Evolutionary conservation across 2,329 filamentous ascomycete species (phyloP), one percentile per base, ranked within the genome.

Genomic region (Talaromyces sp.): DNA sequence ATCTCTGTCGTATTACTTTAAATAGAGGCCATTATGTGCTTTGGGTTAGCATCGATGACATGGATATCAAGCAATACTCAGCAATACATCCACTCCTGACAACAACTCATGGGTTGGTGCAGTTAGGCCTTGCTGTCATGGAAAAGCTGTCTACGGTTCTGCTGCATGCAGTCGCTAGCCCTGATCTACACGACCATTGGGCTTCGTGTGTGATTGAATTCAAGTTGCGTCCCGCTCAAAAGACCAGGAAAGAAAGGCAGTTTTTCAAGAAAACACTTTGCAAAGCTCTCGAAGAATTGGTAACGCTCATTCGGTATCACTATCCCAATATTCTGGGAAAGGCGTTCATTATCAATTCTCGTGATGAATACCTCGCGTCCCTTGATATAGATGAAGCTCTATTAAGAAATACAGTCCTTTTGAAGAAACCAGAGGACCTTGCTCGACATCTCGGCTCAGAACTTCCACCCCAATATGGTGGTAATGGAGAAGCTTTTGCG

Each of bases 381-480:
- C 57, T 59, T 59, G 57, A 59, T 39, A 54, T 59, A 9, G 19
- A 36, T n/a, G 57, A 59, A 59, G 32, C 44, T 36, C n/a, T 59
- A 5, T 54, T 59, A n/a, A 59, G 33, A n/a, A 19, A 36, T 30
- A 58, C 56, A 11, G 30, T n/a, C 3, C 25, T 58, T 5, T 19
- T 58, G 30, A 13, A n/a, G 10, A 58, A 33, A 7, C 56, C 27
- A 32, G 25, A 51, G 22, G 39, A 58, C n/a, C 39, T 58, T 25
- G 15, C 7, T 54, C 51, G 1, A 9, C 25, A 56, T 22, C 42
- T 47, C 17, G 42, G 42, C 17, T 6, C 42, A 47, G 13, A 47
- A 47, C 13, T 47, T 47, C 42, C 42, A 47, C 42, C 42, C 22
- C 42, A 7, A 22, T 47, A 47, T 47, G 42, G 42, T 6, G 42